Base-by-base conservation (phyloP, 208 protist genomes). In the Eutreptiella sp. region DNA sequence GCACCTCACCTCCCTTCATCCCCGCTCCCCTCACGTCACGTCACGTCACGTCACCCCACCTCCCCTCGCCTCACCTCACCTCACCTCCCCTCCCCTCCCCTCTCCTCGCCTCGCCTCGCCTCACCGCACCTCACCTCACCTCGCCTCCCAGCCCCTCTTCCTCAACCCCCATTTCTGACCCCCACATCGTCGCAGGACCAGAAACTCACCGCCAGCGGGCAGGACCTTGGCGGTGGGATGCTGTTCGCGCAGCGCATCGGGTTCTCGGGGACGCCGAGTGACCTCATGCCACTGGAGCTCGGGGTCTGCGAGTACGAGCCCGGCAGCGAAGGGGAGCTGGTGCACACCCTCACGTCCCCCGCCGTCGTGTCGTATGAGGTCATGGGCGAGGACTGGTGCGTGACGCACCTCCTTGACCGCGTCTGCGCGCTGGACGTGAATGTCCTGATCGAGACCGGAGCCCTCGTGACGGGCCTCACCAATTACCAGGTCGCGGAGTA, bases 291-390 rank as follows among this genome's bases (percentile, higher is more conserved):
- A 11, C 39, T 59, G 9, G 83, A 89, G 38, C 71, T 89, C 11
- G 83, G 83, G 33, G 36, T 59, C 31, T 89, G 82, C 66, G 70
- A 80, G 26, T 88, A 89, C 53, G 83, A 88, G 57, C 45, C 47
- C n/a, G 75, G 83, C 29, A 74, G 75, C 16, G 83, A 88, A 42
- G 83, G 83, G 5, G 38, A 77, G 50, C 81, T 88, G 63, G 47
- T 88, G 26, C 46, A 59, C 47, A 66, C 76, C 24, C 39, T 88
- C 23, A 85, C 82, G 5, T 50, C 68, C 33, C 73, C 76, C 19
- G 34, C 42, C 31, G 61, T 86, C 9, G 75, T 85, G n/a, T 58
- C 39, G 29, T 14, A 59, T 46, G 38, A 52, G n/a, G 31, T 59
- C 24, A 19, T 87, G 11, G 32, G 47, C n/a, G 38, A 43, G 21